Percentiles rank a stretch among this genome's conserved stretches.
Evolutionary conservation across 371 early-diverging fungal genomes (phyloP).

Genomic region (Choanephora cucurbitarum): DNA sequence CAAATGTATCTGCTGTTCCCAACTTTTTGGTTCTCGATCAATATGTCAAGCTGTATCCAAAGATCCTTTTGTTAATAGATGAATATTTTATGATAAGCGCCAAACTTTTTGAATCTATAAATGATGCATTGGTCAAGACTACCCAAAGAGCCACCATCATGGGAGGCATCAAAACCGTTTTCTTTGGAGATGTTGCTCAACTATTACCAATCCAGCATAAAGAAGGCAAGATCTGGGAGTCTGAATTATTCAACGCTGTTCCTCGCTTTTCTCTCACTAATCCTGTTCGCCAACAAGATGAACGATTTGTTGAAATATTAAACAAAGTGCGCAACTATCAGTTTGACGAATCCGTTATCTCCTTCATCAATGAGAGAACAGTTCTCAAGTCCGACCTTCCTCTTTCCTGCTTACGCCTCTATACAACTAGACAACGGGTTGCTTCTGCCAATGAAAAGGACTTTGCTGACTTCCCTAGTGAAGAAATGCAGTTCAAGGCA

Average conservation of each 20-base stretch:
- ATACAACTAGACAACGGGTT: slow-evolving; percentile 4
- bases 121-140: not conserved
- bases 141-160: not conserved
- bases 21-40: not conserved
- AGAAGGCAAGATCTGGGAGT: slow-evolving; percentile 4
- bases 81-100: slow-evolving; percentile 7
- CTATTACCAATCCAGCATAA: not conserved
- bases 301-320: not conserved
- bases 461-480: not conserved
- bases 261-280: not conserved
- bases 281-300: slow-evolving; percentile 5
- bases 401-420: not conserved
- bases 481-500: not conserved
- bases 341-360: slow-evolving; percentile 5
- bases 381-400: not conserved
- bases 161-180: not conserved
- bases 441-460: slow-evolving; percentile 1
- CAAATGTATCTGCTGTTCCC: not conserved
- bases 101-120: not conserved
- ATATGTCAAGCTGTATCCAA: slow-evolving; percentile 3
- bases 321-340: not conserved
- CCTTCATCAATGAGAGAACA: slow-evolving; percentile 3
- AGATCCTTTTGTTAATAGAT: slow-evolving; percentile 1
- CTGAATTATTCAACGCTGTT: not conserved
- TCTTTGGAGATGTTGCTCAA: slow-evolving; percentile 12